Conservation (phyloP, 164 flowering plant species). For the Umbilicus rupestris region DNA sequence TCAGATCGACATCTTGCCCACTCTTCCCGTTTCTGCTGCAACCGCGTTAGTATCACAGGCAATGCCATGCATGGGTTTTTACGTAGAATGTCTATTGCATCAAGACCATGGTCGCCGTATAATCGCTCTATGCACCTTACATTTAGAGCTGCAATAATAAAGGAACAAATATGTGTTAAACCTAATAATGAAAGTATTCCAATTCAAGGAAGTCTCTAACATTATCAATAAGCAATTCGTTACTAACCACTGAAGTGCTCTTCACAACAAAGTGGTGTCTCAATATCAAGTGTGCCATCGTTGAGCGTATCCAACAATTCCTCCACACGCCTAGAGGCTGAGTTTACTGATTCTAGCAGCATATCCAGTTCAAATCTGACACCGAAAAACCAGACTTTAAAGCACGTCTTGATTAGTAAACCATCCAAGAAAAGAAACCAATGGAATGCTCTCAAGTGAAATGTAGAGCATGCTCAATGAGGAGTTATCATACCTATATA, state of each 20-base stretch:
- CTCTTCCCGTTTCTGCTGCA: slow-evolving; percentile 69
- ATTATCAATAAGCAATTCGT: neutral
- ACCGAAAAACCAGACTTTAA: neutral
- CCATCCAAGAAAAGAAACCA: neutral
- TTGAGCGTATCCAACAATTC: slow-evolving; percentile 38
- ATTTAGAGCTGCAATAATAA: slow-evolving; percentile 31
- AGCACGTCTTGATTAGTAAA: neutral
- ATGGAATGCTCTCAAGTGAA: neutral
- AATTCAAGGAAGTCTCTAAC: neutral
- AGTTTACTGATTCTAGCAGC: slow-evolving; percentile 60
- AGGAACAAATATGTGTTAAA: neutral
- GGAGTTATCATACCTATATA: neutral
- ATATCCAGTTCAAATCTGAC: slow-evolving; percentile 66
- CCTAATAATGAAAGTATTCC: neutral
- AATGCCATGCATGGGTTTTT: slow-evolving; percentile 38
- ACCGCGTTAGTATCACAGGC: slow-evolving; percentile 57
- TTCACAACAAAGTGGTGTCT: slow-evolving; percentile 30
- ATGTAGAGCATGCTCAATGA: slow-evolving; percentile 2
- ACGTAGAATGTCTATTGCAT: slow-evolving; percentile 47
- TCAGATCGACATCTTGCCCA: slow-evolving; percentile 59
- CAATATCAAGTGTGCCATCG: slow-evolving; percentile 25
- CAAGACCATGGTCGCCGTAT: slow-evolving; percentile 72
- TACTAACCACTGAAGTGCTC: slow-evolving; percentile 51
- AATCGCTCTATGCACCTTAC: slow-evolving; percentile 63
- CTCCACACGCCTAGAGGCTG: slow-evolving; percentile 47